Evolutionary conservation across 768 basidiomycete species (phyloP).

Genomic region (Hysterangium stoloniferum): DNA sequence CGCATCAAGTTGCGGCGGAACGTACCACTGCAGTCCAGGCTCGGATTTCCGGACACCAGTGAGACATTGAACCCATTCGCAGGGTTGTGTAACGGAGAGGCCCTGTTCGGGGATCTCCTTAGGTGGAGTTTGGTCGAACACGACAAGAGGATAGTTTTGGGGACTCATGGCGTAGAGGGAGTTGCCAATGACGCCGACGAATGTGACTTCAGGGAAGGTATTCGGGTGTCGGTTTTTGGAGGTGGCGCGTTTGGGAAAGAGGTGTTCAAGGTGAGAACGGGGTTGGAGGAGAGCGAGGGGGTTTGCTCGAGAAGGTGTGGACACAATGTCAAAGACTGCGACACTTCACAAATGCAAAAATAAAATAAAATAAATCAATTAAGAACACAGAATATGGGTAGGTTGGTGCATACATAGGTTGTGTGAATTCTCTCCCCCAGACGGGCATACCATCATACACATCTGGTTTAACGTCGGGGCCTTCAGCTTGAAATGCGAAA

Average conservation of each 20-base stretch:
- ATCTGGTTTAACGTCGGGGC: constrained; percentile 16
- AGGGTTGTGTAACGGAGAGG: background rate
- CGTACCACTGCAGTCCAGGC: constrained; percentile 7
- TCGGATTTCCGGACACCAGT: constrained; percentile 9
- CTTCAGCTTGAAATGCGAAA: constrained; percentile 48
- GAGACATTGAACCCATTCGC: constrained; percentile 4
- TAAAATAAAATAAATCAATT: too few relatives aligned
- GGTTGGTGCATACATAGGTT: constrained; percentile 52
- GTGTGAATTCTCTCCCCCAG: constrained; percentile 54
- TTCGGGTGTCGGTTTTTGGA: constrained; percentile 18
- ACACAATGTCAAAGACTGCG: constrained; percentile 71
- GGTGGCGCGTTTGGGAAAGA: constrained; percentile 39
- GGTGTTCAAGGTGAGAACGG: constrained; percentile 61
- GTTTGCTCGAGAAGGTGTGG: constrained; percentile 36
- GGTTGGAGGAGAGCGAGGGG: constrained; percentile 88
- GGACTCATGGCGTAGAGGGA: constrained; percentile 86
- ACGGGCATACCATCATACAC: constrained; percentile 31
- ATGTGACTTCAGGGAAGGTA: constrained; percentile 51
- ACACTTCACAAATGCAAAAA: constrained; percentile 41
- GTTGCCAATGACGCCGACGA: constrained; percentile 70
- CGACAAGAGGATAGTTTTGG: constrained; percentile 72
- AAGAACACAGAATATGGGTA: background rate
- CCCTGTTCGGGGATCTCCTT: background rate
- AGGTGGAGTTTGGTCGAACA: constrained; percentile 40
- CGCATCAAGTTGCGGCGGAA: constrained; percentile 2